phyloP scores from a whole-genome alignment of 768 basidiomycete species.

The Tephrocybe sp. region DNA sequence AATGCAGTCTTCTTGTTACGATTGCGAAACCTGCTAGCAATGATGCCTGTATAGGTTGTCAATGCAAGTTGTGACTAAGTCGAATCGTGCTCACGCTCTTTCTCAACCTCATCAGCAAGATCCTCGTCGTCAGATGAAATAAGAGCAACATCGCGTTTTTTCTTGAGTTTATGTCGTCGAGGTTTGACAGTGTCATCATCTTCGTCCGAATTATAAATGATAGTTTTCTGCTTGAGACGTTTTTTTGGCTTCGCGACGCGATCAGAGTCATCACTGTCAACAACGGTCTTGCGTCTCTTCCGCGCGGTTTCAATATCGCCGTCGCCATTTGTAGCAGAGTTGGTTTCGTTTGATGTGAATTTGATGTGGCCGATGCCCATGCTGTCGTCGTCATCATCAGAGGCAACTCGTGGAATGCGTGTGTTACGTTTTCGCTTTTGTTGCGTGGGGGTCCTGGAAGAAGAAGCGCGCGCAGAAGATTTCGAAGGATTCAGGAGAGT shows the following conservation, averaged over 20 bases:
- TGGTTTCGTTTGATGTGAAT: slow-evolving; percentile 38
- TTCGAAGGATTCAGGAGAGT: slow-evolving; percentile 38
- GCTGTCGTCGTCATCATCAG: slow-evolving; percentile 20
- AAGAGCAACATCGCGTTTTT: slow-evolving; percentile 34
- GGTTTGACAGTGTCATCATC: slow-evolving; percentile 34
- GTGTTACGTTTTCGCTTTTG: slow-evolving; percentile 14
- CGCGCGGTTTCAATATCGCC: not conserved
- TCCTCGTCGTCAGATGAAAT: slow-evolving; percentile 39
- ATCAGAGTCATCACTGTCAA: slow-evolving; percentile 17
- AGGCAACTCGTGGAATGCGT: slow-evolving; percentile 8
- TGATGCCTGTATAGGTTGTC: slow-evolving; percentile 46
- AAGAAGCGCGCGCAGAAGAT: slow-evolving; percentile 25
- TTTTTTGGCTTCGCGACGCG: not conserved
- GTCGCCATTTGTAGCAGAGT: not conserved
- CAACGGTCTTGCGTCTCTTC: slow-evolving; percentile 14
- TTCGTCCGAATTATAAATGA: slow-evolving; percentile 22
- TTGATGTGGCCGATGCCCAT: slow-evolving; percentile 48
- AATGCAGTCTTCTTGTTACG: slow-evolving; percentile 60
- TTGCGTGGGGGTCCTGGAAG: slow-evolving; percentile 11
- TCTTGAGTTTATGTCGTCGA: slow-evolving; percentile 36
- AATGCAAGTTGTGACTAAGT: not conserved
- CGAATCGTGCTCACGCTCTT: slow-evolving; percentile 42
- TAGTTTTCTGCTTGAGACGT: slow-evolving; percentile 12
- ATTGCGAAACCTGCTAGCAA: slow-evolving; percentile 61
- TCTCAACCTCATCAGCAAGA: slow-evolving; percentile 49